Evolutionary conservation across 495 filamentous ascomycete genomes (phyloP).

Genomic region (Hapsidospora chrysogenum): DNA sequence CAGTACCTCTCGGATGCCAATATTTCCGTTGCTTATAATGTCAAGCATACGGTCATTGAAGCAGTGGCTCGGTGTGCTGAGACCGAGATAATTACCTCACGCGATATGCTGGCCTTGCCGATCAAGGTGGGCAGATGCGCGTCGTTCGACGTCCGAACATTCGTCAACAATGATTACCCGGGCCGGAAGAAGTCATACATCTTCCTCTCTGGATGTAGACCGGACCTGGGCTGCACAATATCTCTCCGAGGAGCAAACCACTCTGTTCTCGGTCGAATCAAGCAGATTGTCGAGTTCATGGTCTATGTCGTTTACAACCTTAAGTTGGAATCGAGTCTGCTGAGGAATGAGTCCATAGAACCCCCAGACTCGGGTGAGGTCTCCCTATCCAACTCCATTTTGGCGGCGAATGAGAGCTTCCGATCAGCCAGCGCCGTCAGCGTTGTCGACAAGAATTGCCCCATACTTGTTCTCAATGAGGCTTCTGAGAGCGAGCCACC

Average conservation of each 20-base stretch:
- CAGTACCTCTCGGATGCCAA: constrained; percentile 74
- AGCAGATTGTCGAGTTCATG: constrained; percentile 96
- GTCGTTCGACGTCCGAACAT: constrained; percentile 91
- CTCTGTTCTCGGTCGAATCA: constrained; percentile 55
- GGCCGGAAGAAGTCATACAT: constrained; percentile 86
- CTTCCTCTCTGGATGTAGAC: constrained; percentile 83
- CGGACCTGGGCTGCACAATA: constrained; percentile 90
- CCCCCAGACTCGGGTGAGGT: constrained; percentile 38
- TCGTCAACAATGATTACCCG: constrained; percentile 54
- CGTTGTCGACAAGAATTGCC: not conserved
- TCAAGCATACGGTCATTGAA: constrained; percentile 88
- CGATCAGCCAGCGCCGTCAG: not conserved
- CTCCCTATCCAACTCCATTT: constrained; percentile 5
- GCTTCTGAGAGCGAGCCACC: constrained; percentile 10
- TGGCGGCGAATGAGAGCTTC: constrained; percentile 12
- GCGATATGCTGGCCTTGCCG: constrained; percentile 84
- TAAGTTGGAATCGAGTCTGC: constrained; percentile 86
- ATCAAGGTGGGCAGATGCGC: constrained; percentile 61
- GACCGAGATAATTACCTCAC: constrained; percentile 81
- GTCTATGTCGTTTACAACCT: constrained; percentile 96
- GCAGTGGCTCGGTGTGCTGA: constrained; percentile 84
- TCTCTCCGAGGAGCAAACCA: constrained; percentile 72
- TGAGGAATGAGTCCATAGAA: constrained; percentile 88
- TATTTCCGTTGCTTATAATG: constrained; percentile 86
- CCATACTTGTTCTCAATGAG: constrained; percentile 8